phyloP scores from a whole-genome alignment of 2,329 filamentous ascomycete genomes.

The Aureobasidium sp. region DNA sequence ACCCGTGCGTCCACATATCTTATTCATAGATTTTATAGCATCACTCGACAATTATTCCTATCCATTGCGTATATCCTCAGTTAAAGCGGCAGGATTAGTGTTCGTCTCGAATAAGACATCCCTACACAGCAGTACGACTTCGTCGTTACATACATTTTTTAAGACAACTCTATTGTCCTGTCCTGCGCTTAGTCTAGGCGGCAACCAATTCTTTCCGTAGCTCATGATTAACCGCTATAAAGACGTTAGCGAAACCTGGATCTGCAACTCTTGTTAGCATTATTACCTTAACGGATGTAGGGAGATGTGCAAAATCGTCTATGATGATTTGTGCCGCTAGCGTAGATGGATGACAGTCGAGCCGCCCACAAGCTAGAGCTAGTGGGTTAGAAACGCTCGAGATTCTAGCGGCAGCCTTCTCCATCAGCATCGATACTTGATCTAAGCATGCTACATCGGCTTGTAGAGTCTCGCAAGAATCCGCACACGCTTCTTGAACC shows the following conservation, averaged over 20 bases:
- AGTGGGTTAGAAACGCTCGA: background rate
- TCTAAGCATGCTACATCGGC: background rate
- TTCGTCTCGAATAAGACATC: background rate
- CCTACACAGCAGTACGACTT: background rate
- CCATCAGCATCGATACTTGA: background rate
- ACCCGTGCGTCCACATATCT: background rate
- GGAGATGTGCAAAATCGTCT: background rate
- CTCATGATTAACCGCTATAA: background rate
- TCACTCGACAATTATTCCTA: background rate
- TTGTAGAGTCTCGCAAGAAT: background rate
- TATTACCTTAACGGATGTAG: background rate
- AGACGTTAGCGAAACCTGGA: slow-evolving; percentile 3
- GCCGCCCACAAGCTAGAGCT: no score
- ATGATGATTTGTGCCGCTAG: slow-evolving; percentile 5
- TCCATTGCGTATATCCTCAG: background rate
- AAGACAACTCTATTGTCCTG: background rate
- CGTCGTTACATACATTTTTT: background rate
- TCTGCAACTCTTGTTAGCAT: slow-evolving; percentile 2
- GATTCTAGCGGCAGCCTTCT: background rate
- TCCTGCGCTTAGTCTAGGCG: background rate
- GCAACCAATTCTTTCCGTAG: background rate
- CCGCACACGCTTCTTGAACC: background rate
- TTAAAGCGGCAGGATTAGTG: background rate
- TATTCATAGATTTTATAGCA: background rate
- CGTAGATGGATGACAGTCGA: slow-evolving; percentile 7